Percentiles rank a stretch among this genome's conserved stretches.
phyloP scores from a whole-genome alignment of 345 rosid genomes.

The Pelargonium nanum region DNA sequence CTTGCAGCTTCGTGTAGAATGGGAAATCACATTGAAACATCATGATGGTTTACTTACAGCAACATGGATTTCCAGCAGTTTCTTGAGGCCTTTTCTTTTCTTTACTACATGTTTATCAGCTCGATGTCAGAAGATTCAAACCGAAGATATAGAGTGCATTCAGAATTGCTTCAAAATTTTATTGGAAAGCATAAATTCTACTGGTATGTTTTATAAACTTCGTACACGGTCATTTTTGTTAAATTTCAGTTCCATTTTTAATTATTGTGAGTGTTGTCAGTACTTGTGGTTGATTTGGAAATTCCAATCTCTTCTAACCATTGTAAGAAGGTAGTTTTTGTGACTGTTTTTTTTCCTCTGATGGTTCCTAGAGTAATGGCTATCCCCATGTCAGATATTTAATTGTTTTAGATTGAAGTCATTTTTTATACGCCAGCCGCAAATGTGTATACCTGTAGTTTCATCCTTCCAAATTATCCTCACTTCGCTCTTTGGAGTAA shows the following conservation, averaged over 20 bases:
- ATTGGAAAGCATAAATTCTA: conserved; percentile 63
- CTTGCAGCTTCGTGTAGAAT: conserved; percentile 47
- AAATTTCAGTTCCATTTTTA: neutral
- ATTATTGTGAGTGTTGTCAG: neutral
- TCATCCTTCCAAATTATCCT: too few relatives aligned
- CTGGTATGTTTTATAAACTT: conserved; percentile 29
- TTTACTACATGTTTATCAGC: conserved; percentile 38
- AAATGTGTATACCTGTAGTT: too few relatives aligned
- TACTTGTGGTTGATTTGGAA: too few relatives aligned
- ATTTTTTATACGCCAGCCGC: too few relatives aligned
- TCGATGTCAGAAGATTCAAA: conserved; percentile 27
- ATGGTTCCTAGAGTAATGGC: too few relatives aligned
- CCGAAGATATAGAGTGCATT: conserved; percentile 43
- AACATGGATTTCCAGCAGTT: conserved; percentile 50
- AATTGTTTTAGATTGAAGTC: too few relatives aligned
- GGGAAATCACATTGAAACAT: conserved; percentile 40
- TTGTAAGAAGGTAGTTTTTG: too few relatives aligned
- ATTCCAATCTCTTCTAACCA: too few relatives aligned
- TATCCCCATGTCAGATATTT: too few relatives aligned
- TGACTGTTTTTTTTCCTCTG: too few relatives aligned
- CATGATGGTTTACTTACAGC: conserved; percentile 27
- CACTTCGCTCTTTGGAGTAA: too few relatives aligned
- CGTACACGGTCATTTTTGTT: neutral
- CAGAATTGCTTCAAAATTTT: conserved; percentile 59
- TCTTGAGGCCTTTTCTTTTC: conserved; percentile 71